Base-by-base conservation (phyloP, 2,329 filamentous ascomycete genomes). In the Stachybotrys chartarum region DNA sequence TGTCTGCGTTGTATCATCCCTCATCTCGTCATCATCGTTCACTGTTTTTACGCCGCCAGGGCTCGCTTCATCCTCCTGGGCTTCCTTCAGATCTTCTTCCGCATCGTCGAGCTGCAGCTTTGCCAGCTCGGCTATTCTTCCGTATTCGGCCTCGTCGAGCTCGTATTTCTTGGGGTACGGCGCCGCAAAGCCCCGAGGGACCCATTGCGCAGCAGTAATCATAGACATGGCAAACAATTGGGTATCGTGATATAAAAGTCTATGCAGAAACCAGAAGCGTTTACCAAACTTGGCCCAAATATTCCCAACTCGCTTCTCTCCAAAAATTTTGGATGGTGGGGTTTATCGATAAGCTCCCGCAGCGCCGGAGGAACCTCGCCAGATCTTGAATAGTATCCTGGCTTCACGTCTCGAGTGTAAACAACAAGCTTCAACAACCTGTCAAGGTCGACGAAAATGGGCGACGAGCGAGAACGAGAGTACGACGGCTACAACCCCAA, bases 31-130 rank as follows among this genome's bases (percentile, higher is more conserved):
- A n/a, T 70, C 68, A 32, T 69, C 58, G 24, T 64, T 62, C 56
- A 62, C 55, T 58, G 66, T 30, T 45, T 64, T 62, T 42, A 56
- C 55, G 42, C 67, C 58, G 32, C 64, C 63, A 58, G 71, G 64
- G 45, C 70, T 61, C 54, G 57, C 57, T 60, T 60, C 58, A 50
- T 69, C 63, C 58, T 67, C 62, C 32, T 84, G 78, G 11, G 91
- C 91, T 63, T 88, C 85, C 61, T 87, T 83, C 58, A 96, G 74
- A 66, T 94, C 92, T 31, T 92, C 89, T 66, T 93, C 87, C 30
- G 94, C 94, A 73, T 97, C 94, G 67, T 97, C 90, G 35, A 97
- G 82, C 74, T 96, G 88, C 58, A 90, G 76, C 70, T 87, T 85
- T 32, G 88, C 88, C 60, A 91, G 78, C 66, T 82, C 80, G 16